These are phyloP conservation scores for Diaporthe eres DNA, from an alignment of 2,329 filamentous ascomycete genomes.

Conservation along the genomic window DNA sequence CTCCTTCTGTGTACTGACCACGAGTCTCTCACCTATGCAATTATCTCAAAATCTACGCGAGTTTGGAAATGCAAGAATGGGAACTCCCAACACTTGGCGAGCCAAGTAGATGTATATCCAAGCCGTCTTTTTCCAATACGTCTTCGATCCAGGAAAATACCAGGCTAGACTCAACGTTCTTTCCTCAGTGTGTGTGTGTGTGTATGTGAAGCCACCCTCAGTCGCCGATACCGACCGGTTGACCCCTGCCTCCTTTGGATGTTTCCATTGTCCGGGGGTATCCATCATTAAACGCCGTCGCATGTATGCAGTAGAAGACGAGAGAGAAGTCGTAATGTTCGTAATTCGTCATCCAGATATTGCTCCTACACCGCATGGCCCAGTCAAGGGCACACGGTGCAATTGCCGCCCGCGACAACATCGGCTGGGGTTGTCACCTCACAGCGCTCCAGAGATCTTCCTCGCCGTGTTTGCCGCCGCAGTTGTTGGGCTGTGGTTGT, in stretches of 20 bases:
- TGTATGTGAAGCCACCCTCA: neutral
- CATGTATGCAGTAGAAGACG: constrained; percentile 41
- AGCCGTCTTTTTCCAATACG: neutral
- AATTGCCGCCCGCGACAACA: constrained; percentile 6
- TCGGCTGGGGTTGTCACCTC: neutral
- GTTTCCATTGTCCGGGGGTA: constrained; percentile 5
- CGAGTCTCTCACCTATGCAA: constrained; percentile 2
- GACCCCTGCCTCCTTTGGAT: neutral
- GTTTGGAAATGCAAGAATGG: constrained; percentile 14
- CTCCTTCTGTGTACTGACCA: neutral
- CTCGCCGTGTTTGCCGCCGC: constrained; percentile 61
- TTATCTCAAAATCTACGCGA: constrained; percentile 28
- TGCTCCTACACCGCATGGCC: constrained; percentile 26
- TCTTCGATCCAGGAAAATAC: constrained; percentile 1
- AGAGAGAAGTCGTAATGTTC: constrained; percentile 41
- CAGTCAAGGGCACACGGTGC: neutral
- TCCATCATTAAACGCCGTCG: constrained; percentile 36
- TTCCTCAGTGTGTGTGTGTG: neutral
- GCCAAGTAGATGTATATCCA: constrained; percentile 21
- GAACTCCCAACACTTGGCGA: neutral
- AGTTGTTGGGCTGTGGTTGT: constrained; percentile 56
- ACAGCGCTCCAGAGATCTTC: constrained; percentile 64
- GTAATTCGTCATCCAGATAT: constrained; percentile 41
- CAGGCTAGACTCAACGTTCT: neutral
- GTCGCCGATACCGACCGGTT: neutral